Percentiles rank a stretch among this genome's conserved stretches.
Conservation (phyloP, 129 eudicot species). For the Centrapalus pauciflorus region DNA sequence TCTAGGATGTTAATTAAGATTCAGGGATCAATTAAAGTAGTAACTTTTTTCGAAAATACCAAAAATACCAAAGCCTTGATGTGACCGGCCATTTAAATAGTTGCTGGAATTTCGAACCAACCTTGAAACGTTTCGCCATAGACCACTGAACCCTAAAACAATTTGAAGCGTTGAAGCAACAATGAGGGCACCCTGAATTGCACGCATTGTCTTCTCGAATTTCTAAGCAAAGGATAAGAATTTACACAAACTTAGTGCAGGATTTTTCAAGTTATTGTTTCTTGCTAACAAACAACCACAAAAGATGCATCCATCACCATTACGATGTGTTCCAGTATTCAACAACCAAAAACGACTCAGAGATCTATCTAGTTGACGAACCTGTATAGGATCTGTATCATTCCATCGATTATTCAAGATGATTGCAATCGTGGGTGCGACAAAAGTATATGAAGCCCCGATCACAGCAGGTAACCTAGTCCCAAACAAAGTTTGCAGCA, state of each 20-base stretch:
- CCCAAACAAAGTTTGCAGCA: conserved; percentile 61
- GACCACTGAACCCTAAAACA: conserved; percentile 96
- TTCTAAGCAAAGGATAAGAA: conserved; percentile 34
- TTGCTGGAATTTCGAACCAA: conserved; percentile 13
- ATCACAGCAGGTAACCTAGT: conserved; percentile 70
- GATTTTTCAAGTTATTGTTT: conserved; percentile 4
- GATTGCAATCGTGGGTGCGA: conserved; percentile 65
- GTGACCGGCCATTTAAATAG: neutral
- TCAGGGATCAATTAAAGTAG: neutral
- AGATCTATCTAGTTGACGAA: conserved; percentile 19
- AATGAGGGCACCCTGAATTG: conserved; percentile 86
- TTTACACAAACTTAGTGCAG: conserved; percentile 1
- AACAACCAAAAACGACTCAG: neutral
- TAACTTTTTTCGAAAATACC: too few relatives aligned
- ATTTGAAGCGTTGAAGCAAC: conserved; percentile 89
- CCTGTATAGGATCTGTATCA: conserved; percentile 56
- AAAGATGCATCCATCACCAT: neutral
- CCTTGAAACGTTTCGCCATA: conserved; percentile 92
- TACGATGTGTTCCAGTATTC: neutral
- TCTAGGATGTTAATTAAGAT: conserved; percentile 19
- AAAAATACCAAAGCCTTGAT: too few relatives aligned
- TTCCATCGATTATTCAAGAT: conserved; percentile 55
- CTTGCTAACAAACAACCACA: neutral
- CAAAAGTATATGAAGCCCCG: conserved; percentile 70
- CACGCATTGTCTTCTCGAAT: conserved; percentile 87